Evolutionary conservation across 148 eudicot species (phyloP), one percentile per base, ranked within the genome.

Genomic region (Mesembryanthemum crystallinum): DNA sequence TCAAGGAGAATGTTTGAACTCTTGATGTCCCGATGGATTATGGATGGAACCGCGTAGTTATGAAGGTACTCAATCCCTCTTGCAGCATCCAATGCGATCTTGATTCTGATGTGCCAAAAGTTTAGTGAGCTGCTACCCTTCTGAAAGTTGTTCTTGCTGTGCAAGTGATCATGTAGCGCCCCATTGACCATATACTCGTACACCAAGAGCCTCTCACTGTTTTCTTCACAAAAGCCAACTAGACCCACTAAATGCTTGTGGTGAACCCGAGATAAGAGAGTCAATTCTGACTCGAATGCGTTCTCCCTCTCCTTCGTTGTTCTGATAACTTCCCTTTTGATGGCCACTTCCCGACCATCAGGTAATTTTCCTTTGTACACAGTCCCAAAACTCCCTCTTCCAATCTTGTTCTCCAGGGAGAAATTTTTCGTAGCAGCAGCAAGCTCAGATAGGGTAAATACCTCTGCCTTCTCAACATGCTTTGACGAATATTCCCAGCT

Each of bases 41-140:
- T 86, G 20, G 93, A 83, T 17, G 93, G 93, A 32, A 87, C 88
- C 1, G 88, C 91, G 18, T 87, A 87, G 75, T 86, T 89, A 57
- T 89, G 91, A 57, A 89, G 89, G 76, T 89, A 87, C 73, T 87
- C 91, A 4, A 89, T 82, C 64, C 90, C 89, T 72, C 90, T 80
- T 2, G 93, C 89, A 6, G 91, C 85, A 78, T 89, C 90, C 29
- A 89, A 68, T 0, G 88, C 93, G 2, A 87, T 72, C 67, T 89
- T 87, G 64, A 87, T 86, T 79, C 93, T 87, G 79, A 73, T 79
- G 64, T 77, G 81, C 93, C 91, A 89, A 17, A 84, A 87, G 64
- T 83, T 86, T 27, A 87, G 35, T 4, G 64, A 32, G 27, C 75
- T 82, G 49, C 62, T 73, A 27, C 76, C 76, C 10, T 75, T 81